phyloP scores from a whole-genome alignment of 441 rosid species.

The Corymbia calophylla region DNA sequence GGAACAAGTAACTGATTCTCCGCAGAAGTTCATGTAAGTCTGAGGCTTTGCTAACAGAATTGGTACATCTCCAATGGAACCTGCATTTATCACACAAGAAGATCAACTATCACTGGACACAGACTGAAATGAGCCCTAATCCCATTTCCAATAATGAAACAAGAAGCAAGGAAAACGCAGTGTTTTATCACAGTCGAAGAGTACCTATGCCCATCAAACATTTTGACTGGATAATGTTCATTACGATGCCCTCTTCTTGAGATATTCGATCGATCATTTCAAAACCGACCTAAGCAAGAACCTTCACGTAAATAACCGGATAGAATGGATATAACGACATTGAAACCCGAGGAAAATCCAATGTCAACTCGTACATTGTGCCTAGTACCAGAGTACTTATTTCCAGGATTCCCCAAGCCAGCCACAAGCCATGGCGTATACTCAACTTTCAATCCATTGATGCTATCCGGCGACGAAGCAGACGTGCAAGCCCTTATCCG shows the following conservation, averaged over 20 bases:
- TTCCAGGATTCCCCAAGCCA: conserved; percentile 94
- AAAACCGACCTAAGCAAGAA: conserved; percentile 64
- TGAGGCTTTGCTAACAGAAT: conserved; percentile 85
- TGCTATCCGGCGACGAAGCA: conserved; percentile 29
- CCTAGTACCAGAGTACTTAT: conserved; percentile 87
- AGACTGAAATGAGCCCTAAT: not conserved
- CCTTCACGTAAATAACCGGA: not conserved
- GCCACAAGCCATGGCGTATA: conserved; percentile 91
- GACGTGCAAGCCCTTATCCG: conserved; percentile 25
- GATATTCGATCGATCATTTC: conserved; percentile 82
- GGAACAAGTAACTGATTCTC: conserved; percentile 64
- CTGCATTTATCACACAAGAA: conserved; percentile 50
- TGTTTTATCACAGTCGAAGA: not conserved
- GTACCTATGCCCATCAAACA: conserved; percentile 94
- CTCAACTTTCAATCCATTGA: conserved; percentile 50
- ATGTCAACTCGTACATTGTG: conserved; percentile 57
- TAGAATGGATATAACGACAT: not conserved
- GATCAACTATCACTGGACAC: conserved; percentile 6
- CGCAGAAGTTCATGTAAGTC: conserved; percentile 90
- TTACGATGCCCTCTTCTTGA: conserved; percentile 40
- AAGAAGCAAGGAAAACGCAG: not conserved
- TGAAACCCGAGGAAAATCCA: not conserved
- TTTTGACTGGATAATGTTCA: conserved; percentile 90
- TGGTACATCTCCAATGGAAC: conserved; percentile 85
- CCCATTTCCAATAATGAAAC: not conserved